A percentile compares a stretch with the other conserved stretches of the same genome.
Evolutionary conservation across 2,329 filamentous ascomycete species (phyloP).

Genomic region (Exserohilum turcica): DNA sequence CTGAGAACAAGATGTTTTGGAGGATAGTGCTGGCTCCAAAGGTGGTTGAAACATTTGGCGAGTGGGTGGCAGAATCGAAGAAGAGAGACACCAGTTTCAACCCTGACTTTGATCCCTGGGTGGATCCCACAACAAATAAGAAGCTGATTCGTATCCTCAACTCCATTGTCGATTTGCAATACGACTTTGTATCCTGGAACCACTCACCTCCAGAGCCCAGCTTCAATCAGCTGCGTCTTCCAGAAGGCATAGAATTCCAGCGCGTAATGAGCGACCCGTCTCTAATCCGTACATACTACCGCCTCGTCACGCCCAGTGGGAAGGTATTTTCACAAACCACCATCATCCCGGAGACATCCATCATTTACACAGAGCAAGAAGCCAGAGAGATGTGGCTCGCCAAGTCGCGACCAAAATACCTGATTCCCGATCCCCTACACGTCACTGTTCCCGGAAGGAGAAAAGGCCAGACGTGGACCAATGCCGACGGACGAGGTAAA

Average conservation of each 20-base stretch:
- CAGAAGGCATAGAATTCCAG: not conserved
- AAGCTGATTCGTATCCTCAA: not conserved
- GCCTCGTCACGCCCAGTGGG: not conserved
- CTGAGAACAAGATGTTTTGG: not conserved
- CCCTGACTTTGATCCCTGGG: constrained; percentile 1
- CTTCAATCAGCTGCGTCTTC: not conserved
- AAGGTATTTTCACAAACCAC: not conserved
- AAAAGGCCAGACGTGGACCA: not conserved
- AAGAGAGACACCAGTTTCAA: not conserved
- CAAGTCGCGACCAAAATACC: not conserved
- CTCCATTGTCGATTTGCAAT: not conserved
- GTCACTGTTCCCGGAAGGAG: not conserved
- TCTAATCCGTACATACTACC: not conserved
- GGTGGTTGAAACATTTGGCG: not conserved
- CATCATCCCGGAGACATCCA: not conserved
- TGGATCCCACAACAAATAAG: not conserved
- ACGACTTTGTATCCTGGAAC: not conserved
- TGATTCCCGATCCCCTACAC: not conserved
- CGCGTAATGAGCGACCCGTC: not conserved
- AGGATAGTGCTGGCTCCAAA: not conserved
- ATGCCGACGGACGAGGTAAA: not conserved
- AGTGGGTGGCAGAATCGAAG: not conserved
- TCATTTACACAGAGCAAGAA: not conserved
- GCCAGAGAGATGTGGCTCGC: not conserved
- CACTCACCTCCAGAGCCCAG: not conserved